Conservation (phyloP, 495 filamentous ascomycete genomes). For the Lophium mytilinum region DNA sequence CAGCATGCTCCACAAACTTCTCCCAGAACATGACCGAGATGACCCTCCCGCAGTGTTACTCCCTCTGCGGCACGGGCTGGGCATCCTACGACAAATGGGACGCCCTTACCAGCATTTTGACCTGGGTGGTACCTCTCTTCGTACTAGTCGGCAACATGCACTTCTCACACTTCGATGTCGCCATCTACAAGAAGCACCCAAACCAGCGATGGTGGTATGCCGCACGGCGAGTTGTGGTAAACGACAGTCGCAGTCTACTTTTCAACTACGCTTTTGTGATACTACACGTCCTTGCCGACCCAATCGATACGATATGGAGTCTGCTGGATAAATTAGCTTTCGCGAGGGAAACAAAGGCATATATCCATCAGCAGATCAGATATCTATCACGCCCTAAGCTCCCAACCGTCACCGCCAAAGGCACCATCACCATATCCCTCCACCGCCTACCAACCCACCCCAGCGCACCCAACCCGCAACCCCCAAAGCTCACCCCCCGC, state of each 20-base stretch:
- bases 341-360: background rate
- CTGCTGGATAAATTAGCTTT: background rate
- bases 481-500: too few species aligned
- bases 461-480: too few species aligned
- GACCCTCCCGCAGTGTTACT: conserved; percentile 9
- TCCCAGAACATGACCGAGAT: background rate
- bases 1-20: background rate
- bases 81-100: conserved; percentile 11
- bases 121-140: conserved; percentile 12
- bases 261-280: conserved; percentile 9
- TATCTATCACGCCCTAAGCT: background rate
- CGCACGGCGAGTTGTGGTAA: background rate
- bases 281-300: conserved; percentile 10
- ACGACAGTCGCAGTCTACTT: background rate
- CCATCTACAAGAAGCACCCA: background rate
- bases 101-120: conserved; percentile 3
- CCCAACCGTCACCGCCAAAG: too few species aligned
- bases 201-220: background rate
- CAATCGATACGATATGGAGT: conserved; percentile 16
- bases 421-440: too few species aligned
- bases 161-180: conserved; percentile 8
- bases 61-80: conserved; percentile 8
- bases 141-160: conserved; percentile 16
- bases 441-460: too few species aligned
- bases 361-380: background rate